A percentile compares a stretch with the other conserved stretches of the same genome.
Evolutionary conservation across 306 rosid species (phyloP).

Genomic region (Lablab purpureus): DNA sequence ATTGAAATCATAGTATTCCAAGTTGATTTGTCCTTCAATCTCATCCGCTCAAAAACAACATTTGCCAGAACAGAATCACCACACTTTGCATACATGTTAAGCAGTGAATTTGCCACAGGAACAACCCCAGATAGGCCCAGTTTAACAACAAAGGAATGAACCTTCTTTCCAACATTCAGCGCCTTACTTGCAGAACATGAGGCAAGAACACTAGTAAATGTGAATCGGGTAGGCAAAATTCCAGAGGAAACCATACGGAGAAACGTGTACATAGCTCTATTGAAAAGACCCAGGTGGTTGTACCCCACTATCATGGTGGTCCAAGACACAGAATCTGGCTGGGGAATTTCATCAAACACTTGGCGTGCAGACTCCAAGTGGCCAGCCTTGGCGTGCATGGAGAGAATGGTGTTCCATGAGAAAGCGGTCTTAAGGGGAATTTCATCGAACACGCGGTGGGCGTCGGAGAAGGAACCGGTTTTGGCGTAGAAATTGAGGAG

Average conservation of each 20-base stretch:
- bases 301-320: constrained; percentile 77
- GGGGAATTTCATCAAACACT: constrained; percentile 69
- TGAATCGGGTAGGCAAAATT: constrained; percentile 65
- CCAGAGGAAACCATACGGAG: constrained; percentile 61
- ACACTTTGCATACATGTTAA: constrained; percentile 90
- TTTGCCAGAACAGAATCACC: constrained; percentile 69
- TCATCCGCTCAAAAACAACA: constrained; percentile 73
- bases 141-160: constrained; percentile 73
- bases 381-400: constrained; percentile 73
- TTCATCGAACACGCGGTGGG: constrained; percentile 71
- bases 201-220: constrained; percentile 74
- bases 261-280: constrained; percentile 60
- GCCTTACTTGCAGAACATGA: constrained; percentile 69
- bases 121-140: constrained; percentile 62
- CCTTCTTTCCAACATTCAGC: constrained; percentile 69
- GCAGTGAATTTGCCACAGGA: constrained; percentile 73
- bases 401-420: constrained; percentile 84
- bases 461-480: constrained; percentile 56
- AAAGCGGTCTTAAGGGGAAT: constrained; percentile 62
- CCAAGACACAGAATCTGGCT: constrained; percentile 90
- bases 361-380: constrained; percentile 58
- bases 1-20: constrained; percentile 81
- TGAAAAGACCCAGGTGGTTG: constrained; percentile 66
- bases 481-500: constrained; percentile 70
- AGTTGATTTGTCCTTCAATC: constrained; percentile 62